Conservation (phyloP, 352 stramenopile genomes). For the Peronospora belbahrii region DNA sequence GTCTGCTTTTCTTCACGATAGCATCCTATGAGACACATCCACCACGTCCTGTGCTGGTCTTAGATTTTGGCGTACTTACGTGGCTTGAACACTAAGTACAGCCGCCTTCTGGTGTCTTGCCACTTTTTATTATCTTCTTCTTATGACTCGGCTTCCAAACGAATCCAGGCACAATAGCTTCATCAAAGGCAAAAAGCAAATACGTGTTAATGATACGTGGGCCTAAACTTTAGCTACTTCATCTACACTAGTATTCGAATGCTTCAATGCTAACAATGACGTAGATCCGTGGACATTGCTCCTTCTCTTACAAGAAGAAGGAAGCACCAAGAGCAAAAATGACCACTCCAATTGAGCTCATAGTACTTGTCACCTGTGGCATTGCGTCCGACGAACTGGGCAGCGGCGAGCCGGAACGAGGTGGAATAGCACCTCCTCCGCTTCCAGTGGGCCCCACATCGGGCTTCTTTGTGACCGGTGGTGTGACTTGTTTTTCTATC, state of each 20-base stretch:
- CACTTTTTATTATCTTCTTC: too few species aligned
- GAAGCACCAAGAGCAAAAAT: conserved; percentile 18
- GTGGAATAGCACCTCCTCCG: conserved; percentile 22
- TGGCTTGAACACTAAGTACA: conserved; percentile 11
- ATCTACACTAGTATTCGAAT: too few species aligned
- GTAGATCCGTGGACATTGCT: conserved; percentile 1
- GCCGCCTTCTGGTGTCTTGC: too few species aligned
- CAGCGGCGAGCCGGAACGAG: conserved; percentile 14
- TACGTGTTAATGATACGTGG: conserved; percentile 19
- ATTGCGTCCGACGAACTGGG: conserved; percentile 21
- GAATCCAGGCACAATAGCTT: too few species aligned
- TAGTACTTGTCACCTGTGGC: conserved; percentile 4
- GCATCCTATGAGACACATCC: too few species aligned
- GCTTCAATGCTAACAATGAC: conserved; percentile 5
- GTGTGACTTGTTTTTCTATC: too few species aligned
- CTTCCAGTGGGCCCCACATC: conserved; percentile 13
- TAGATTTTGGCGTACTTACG: conserved; percentile 8
- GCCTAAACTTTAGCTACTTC: neutral
- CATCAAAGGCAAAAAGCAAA: neutral
- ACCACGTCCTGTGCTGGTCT: conserved; percentile 15
- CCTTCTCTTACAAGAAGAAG: conserved; percentile 24
- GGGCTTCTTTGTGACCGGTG: conserved; percentile 4
- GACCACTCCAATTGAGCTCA: conserved; percentile 8
- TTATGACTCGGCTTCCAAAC: too few species aligned
- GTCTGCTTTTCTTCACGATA: conserved; percentile 11